phyloP scores from a whole-genome alignment of 495 filamentous ascomycete genomes.

The Neurospora sublineolata region DNA sequence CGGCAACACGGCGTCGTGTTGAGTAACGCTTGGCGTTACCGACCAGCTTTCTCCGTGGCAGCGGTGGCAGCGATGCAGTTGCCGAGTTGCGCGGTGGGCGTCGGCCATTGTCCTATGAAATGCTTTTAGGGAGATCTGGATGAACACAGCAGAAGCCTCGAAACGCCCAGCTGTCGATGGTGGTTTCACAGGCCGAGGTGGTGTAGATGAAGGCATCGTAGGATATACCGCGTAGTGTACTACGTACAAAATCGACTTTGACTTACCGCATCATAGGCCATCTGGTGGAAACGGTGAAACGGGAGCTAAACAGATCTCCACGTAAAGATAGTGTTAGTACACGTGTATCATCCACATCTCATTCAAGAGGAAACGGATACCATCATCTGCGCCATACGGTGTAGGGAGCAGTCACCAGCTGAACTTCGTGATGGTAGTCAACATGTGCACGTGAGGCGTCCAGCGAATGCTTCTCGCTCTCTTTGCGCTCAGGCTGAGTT shows the following conservation, averaged over 20 bases:
- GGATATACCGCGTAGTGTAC: not conserved
- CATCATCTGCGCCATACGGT: not conserved
- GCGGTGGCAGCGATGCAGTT: not conserved
- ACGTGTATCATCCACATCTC: not conserved
- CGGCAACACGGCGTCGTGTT: not conserved
- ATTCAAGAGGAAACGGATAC: not conserved
- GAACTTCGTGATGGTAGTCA: not conserved
- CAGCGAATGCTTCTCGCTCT: not conserved
- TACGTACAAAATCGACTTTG: not conserved
- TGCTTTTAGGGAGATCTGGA: not conserved
- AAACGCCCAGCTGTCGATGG: not conserved
- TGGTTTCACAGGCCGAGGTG: not conserved
- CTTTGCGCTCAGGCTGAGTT: not conserved
- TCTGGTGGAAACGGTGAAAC: not conserved
- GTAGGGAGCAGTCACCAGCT: not conserved
- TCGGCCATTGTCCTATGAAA: not conserved
- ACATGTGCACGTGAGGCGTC: not conserved
- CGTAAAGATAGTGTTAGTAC: not conserved
- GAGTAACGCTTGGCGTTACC: not conserved
- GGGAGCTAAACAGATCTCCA: not conserved
- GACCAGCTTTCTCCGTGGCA: not conserved
- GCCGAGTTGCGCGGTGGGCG: not conserved
- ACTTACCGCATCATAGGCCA: not conserved
- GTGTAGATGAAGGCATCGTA: not conserved
- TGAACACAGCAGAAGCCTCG: not conserved